Evolutionary conservation across 352 stramenopile species (phyloP).

Genomic region (Pythium aphanidermatum): DNA sequence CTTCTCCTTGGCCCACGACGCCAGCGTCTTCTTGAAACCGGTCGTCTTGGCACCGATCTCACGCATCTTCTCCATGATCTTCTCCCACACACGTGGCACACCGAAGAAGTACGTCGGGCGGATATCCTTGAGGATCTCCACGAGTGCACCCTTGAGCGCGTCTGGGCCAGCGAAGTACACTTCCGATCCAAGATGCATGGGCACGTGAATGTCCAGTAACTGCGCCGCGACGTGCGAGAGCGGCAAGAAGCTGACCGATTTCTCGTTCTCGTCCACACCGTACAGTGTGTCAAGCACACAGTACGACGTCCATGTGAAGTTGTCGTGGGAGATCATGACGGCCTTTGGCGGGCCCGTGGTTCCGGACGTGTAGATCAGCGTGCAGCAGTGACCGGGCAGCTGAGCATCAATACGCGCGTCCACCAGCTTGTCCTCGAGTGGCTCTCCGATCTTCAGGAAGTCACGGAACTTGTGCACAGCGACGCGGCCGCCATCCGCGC

Average conservation of each 20-base stretch:
- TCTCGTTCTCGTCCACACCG: constrained; percentile 43
- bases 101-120: constrained; percentile 75
- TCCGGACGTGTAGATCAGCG: constrained; percentile 90
- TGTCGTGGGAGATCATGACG: constrained; percentile 77
- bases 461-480: constrained; percentile 55
- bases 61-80: constrained; percentile 79
- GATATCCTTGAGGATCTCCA: constrained; percentile 58
- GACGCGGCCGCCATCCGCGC: constrained; percentile 33
- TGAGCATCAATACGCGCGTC: constrained; percentile 38
- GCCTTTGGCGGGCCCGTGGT: constrained; percentile 60
- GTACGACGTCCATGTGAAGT: constrained; percentile 64
- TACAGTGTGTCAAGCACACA: constrained; percentile 43
- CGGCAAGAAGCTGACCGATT: constrained; percentile 73
- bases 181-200: constrained; percentile 49
- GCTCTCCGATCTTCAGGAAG: constrained; percentile 45
- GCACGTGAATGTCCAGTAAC: constrained; percentile 75
- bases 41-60: constrained; percentile 49
- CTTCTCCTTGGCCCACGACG: constrained; percentile 77
- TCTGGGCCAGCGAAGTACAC: constrained; percentile 75
- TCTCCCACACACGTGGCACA: constrained; percentile 85
- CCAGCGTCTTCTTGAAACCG: constrained; percentile 80
- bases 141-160: constrained; percentile 60
- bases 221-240: constrained; percentile 79
- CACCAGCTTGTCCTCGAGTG: constrained; percentile 23
- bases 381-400: constrained; percentile 58